Evolutionary conservation across 176 grass and related monocot species (phyloP).

Genomic region (Chrysopogon serrulatus): DNA sequence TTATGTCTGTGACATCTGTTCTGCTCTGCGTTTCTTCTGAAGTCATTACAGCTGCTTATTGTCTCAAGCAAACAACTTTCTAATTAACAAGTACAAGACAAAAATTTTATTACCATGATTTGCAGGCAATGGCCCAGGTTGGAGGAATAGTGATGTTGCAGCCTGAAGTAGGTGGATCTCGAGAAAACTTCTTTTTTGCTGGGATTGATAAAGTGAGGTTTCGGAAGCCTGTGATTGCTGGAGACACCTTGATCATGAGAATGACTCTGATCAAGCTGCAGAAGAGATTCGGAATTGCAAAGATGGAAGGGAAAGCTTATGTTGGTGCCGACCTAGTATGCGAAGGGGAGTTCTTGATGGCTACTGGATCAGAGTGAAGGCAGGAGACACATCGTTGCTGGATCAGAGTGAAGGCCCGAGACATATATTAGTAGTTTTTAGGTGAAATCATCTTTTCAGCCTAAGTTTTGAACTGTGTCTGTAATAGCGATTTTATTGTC

Average conservation of each 20-base stretch:
- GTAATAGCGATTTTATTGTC: neutral
- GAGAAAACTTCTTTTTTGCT: constrained; percentile 91
- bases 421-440: neutral
- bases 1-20: neutral
- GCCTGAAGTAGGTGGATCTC: constrained; percentile 88
- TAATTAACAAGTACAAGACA: neutral
- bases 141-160: constrained; percentile 92
- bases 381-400: neutral
- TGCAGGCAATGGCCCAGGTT: constrained; percentile 94
- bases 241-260: constrained; percentile 91
- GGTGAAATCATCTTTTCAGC: neutral
- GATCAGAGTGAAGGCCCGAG: neutral
- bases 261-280: constrained; percentile 93
- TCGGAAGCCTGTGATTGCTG: constrained; percentile 84
- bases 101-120: constrained; percentile 1
- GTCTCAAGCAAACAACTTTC: neutral
- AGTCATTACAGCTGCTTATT: neutral
- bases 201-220: constrained; percentile 94
- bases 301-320: constrained; percentile 97
- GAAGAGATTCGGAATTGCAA: constrained; percentile 89
- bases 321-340: constrained; percentile 84
- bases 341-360: constrained; percentile 86
- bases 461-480: neutral
- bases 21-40: neutral
- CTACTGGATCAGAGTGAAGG: constrained; percentile 28